Evolutionary conservation across 2,329 filamentous ascomycete species (phyloP).

Genomic region (Aspergillus viridinutans): DNA sequence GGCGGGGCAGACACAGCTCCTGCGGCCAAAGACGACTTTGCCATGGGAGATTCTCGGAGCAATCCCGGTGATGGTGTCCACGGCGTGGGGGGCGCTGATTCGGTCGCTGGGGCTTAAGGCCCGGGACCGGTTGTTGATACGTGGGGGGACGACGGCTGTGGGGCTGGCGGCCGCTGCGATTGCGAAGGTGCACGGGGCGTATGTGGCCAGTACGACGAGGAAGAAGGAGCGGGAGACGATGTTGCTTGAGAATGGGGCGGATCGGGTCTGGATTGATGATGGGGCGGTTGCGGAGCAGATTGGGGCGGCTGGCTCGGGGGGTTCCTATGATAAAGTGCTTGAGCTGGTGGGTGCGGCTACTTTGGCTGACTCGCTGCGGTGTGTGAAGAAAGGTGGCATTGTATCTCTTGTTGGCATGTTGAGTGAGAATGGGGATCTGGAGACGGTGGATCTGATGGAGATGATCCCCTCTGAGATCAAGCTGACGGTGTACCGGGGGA

Average conservation of each 20-base stretch:
- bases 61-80: slow-evolving; percentile 51
- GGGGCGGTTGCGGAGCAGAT: slow-evolving; percentile 39
- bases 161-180: slow-evolving; percentile 46
- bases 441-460: slow-evolving; percentile 42
- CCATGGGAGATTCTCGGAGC: slow-evolving; percentile 45
- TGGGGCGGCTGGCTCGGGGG: slow-evolving; percentile 11
- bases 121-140: slow-evolving; percentile 45
- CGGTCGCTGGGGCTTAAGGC: slow-evolving; percentile 34
- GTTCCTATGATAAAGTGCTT: slow-evolving; percentile 44
- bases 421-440: slow-evolving; percentile 39
- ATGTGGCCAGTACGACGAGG: slow-evolving; percentile 41
- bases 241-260: slow-evolving; percentile 38
- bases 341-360: slow-evolving; percentile 45
- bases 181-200: slow-evolving; percentile 39
- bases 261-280: slow-evolving; percentile 44
- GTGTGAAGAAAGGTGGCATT: slow-evolving; percentile 36
- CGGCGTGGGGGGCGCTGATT: slow-evolving; percentile 45
- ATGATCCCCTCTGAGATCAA: slow-evolving; percentile 38
- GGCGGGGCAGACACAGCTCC: slow-evolving; percentile 35
- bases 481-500: slow-evolving; percentile 41
- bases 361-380: slow-evolving; percentile 43
- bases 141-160: slow-evolving; percentile 48
- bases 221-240: slow-evolving; percentile 32
- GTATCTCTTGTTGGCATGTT: slow-evolving; percentile 48
- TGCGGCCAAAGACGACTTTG: slow-evolving; percentile 28